Evolutionary conservation across 2,329 filamentous ascomycete species (phyloP), one percentile per base, ranked within the genome.

Genomic region (Akanthomyces uredinophilus): DNA sequence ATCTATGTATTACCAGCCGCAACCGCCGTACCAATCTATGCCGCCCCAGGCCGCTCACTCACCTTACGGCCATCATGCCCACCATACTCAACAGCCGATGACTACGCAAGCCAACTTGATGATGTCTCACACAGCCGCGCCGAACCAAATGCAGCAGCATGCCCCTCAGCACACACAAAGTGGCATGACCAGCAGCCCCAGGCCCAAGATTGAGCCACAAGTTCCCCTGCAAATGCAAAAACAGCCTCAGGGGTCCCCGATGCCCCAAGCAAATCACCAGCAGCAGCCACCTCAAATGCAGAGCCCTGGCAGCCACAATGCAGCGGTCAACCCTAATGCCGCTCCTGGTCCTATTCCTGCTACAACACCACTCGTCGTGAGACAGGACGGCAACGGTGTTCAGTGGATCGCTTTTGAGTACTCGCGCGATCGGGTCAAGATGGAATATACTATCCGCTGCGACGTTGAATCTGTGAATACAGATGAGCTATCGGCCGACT

Each of bases 391-490:
- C 71, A 98, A 96, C 68, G 95, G 95, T 10, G 94, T 98, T 7
- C 95, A 98, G 75, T 98, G 95, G 95, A 98, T 98, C 70, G 92
- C 92, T 0, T 99, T 98, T 65, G 95, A 99, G 75, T 99, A 99
- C 74, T 98, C 94, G 13, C 87, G 94, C 64, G 94, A 99, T 72
- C 85, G 94, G 51, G 93, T 98, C 68, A 99, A 99, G 85, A 96
- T 98, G 92, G 93, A 98, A 76, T 99, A 99, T 78, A 97, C 93
- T 1, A 99, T 99, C 70, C 89, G 95, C 58, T 98, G 95, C 74
- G 95, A 98, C 69, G 95, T 98, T 22, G 95, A 98, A 78, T 97
- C 93, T 0, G 92, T 99, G 65, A 92, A 93, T 71, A 92, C 94
- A 50, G 92, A 97, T 61, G 88, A 88, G 65, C 83, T 99, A 20